Evolutionary conservation across 2,329 filamentous ascomycete genomes (phyloP), one percentile per base, ranked within the genome.

Genomic region (Monilinia vaccinii-corymbosi): DNA sequence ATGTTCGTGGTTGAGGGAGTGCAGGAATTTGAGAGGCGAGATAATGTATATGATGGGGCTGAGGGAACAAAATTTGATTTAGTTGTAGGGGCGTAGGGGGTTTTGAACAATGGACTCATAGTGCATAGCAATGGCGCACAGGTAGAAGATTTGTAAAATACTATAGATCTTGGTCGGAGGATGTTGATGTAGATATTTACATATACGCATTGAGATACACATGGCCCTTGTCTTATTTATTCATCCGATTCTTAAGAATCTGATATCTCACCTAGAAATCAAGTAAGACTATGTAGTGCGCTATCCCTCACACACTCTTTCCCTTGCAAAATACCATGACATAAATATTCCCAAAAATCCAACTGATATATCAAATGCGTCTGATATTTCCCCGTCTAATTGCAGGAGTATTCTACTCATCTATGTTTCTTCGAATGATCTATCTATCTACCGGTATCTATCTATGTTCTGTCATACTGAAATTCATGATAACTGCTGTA

Each of bases 91-190:
- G 56, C 56, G 36, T 36, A 32, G 47, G n/a, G 21, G 11, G 42
- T 34, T 45, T 36, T n/a, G 18, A 46, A 31, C 21, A 23, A 47
- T 25, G 16, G 28, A 31, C 38, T 56, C 31, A 25, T 25, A 46
- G 36, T 56, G 53, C 53, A 56, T 56, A 56, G 53, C 53, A 47
- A 25, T 21, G 53, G 42, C 53, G 42, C 16, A 56, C 16, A n/a
- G 42, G 23, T 9, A 56, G 42, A 25, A 36, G 9, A 46, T 56
- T 47, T 56, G 42, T 56, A 56, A 36, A 56, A 56, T 47, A 56
- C 53, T 9, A 48, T 48, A 11, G 31, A 56, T 28, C 18, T 48
- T 36, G n/a, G 21, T 55, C n/a, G 23, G n/a, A 44, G 14, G 18
- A 49, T 45, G 11, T 52, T 40, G 23, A 52, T 52, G 49, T 40